Conservation (phyloP, 208 protist genomes). For the Wallacemonas sp. region DNA sequence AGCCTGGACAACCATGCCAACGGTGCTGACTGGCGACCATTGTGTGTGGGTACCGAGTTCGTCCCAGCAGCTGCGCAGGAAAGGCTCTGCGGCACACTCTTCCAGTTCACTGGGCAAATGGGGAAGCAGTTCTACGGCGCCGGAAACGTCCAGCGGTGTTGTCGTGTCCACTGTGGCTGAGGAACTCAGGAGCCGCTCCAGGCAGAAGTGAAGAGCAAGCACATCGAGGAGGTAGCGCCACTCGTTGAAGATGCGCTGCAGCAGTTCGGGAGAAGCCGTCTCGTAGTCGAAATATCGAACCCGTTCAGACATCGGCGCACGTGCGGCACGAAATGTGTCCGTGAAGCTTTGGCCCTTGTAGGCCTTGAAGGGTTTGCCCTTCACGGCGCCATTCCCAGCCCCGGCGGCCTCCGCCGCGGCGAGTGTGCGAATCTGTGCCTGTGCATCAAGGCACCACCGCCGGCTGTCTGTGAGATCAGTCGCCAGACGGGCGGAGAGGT, state of each 20-base stretch:
- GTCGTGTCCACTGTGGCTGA: conserved; percentile 7
- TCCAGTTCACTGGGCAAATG: conserved; percentile 65
- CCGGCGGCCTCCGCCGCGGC: not conserved
- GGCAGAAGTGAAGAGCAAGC: conserved; percentile 27
- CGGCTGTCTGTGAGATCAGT: not conserved
- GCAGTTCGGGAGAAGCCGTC: conserved; percentile 7
- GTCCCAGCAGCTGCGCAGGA: conserved; percentile 65
- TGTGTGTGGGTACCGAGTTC: conserved; percentile 41
- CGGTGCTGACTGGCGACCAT: not conserved
- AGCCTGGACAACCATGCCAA: not conserved
- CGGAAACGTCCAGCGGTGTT: not conserved
- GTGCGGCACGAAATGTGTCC: conserved; percentile 31
- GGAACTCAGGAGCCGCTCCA: conserved; percentile 17
- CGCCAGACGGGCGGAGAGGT: not conserved
- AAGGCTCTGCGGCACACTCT: conserved; percentile 35
- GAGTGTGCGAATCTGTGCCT: not conserved
- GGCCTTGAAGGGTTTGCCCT: conserved; percentile 13
- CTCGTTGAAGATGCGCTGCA: conserved; percentile 29
- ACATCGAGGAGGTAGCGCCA: conserved; percentile 47
- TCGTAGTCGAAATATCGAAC: conserved; percentile 12
- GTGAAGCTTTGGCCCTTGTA: conserved; percentile 26
- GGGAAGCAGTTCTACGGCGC: conserved; percentile 16
- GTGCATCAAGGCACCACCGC: not conserved
- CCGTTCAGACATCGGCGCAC: conserved; percentile 12
- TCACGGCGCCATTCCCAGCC: not conserved